These are phyloP conservation scores for Furcasterigmium furcatum DNA, from an alignment of 2,329 filamentous ascomycete species.

Conservation along the genomic window DNA sequence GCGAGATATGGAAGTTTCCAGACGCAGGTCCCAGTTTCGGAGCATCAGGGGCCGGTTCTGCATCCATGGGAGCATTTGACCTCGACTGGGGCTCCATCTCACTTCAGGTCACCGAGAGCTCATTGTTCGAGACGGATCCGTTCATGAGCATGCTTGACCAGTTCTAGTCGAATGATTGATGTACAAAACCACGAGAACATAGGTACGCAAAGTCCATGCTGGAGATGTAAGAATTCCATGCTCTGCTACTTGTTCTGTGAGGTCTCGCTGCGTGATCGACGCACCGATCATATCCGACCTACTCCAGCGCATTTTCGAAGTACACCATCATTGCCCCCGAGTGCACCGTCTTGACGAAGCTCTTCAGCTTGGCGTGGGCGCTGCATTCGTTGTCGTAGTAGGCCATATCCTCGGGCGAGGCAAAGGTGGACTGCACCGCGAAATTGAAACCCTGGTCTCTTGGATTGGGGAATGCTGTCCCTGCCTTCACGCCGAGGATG, in stretches of 20 bases:
- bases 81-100: not conserved
- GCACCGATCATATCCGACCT: too few species aligned
- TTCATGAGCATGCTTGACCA: not conserved
- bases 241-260: too few species aligned
- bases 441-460: conserved; percentile 58
- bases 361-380: conserved; percentile 25
- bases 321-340: conserved; percentile 48
- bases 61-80: not conserved
- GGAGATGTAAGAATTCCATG: too few species aligned
- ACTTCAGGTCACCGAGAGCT: not conserved
- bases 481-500: conserved; percentile 48
- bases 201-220: too few species aligned
- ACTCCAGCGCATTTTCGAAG: conserved; percentile 30
- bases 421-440: conserved; percentile 52
- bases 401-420: conserved; percentile 54
- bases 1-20: not conserved
- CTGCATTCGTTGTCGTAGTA: conserved; percentile 53
- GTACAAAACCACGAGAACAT: not conserved
- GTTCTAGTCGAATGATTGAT: conserved; percentile 1
- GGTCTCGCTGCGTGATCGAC: too few species aligned
- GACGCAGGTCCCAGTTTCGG: not conserved
- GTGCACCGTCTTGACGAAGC: conserved; percentile 24
- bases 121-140: not conserved
- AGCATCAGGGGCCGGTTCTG: not conserved
- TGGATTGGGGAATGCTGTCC: conserved; percentile 45